Percentiles rank a stretch among this genome's conserved stretches.
phyloP scores from a whole-genome alignment of 768 basidiomycete species.

The Aureoboletus auriporus region DNA sequence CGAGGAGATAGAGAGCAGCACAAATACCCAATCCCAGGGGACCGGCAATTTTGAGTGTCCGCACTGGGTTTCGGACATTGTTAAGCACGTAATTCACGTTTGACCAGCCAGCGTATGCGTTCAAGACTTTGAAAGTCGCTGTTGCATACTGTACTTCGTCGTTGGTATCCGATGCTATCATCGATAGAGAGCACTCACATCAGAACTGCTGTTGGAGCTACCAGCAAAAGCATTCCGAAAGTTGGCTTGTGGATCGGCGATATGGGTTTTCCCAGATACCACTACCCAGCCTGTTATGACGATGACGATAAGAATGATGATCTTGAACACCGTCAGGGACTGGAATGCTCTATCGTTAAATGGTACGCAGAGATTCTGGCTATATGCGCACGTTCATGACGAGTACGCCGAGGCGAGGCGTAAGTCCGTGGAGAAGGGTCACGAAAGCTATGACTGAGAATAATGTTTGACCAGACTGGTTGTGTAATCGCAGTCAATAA shows the following conservation, averaged over 20 bases:
- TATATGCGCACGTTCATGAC: conserved; percentile 46
- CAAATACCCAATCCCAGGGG: conserved; percentile 56
- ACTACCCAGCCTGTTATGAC: conserved; percentile 60
- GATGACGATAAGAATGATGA: conserved; percentile 50
- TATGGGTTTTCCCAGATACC: conserved; percentile 50
- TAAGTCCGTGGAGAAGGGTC: conserved; percentile 48
- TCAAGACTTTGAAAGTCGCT: conserved; percentile 56
- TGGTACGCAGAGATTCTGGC: neutral
- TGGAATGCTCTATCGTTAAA: conserved; percentile 10
- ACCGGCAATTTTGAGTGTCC: conserved; percentile 59
- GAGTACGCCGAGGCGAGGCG: conserved; percentile 42
- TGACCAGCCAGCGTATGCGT: conserved; percentile 49
- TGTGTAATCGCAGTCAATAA: neutral
- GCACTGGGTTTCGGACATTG: conserved; percentile 55
- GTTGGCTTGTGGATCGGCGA: conserved; percentile 52
- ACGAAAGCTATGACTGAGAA: conserved; percentile 45
- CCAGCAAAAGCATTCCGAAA: conserved; percentile 57
- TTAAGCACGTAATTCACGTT: conserved; percentile 58
- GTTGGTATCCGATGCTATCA: neutral
- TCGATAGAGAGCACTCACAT: conserved; percentile 23
- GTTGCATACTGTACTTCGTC: conserved; percentile 48
- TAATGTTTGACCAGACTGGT: neutral
- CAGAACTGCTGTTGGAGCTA: conserved; percentile 49
- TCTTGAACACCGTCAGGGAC: conserved; percentile 54
- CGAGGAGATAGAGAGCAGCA: conserved; percentile 48